Evolutionary conservation across 306 rosid species (phyloP), one percentile per base, ranked within the genome.

Genomic region (Lathyrus aphaca): DNA sequence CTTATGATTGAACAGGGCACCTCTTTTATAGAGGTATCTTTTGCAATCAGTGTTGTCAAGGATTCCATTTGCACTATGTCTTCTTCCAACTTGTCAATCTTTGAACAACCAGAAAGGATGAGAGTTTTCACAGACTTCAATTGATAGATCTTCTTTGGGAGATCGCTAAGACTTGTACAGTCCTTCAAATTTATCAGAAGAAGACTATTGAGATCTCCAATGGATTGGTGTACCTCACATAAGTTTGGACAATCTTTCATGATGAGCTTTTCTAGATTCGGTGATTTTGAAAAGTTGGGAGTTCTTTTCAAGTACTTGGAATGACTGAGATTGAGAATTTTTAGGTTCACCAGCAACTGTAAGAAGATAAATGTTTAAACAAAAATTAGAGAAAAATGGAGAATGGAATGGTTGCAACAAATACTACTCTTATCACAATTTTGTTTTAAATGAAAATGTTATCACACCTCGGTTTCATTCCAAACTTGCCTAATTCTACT

Each of bases 211-310:
- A 86, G 75, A 21, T 51, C 19, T 61, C 77, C 85, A 61, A 82
- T 77, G 25, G 84, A 72, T 0, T 50, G 57, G 57, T 80, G 84
- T 66, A 86, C 2, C 16, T 48, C 10, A 1, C 5, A 0, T 75
- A 83, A 66, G 10, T 25, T 55, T 1, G 6, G 16, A 72, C 86
- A 84, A 13, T 39, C 23, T 27, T 32, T 6, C 14, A 84, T 74
- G 0, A 50, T 43, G 21, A 81, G 75, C 6, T 35, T 49, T 63
- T 82, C 77, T 0, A 81, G 86, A 73, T 76, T 76, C 0, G 87
- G 84, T 13, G 58, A 62, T 5, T 19, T 38, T n/a, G 69, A 70
- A 18, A 86, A 81, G 21, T 83, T 69, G 0, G 88, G 88, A 9
- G 80, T 70, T 1, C 5, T 13, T 5, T 5, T 44, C 23, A 81